Evolutionary conservation across 2,329 filamentous ascomycete species (phyloP), one percentile per base, ranked within the genome.

Genomic region (Stemphylium vesicarium): DNA sequence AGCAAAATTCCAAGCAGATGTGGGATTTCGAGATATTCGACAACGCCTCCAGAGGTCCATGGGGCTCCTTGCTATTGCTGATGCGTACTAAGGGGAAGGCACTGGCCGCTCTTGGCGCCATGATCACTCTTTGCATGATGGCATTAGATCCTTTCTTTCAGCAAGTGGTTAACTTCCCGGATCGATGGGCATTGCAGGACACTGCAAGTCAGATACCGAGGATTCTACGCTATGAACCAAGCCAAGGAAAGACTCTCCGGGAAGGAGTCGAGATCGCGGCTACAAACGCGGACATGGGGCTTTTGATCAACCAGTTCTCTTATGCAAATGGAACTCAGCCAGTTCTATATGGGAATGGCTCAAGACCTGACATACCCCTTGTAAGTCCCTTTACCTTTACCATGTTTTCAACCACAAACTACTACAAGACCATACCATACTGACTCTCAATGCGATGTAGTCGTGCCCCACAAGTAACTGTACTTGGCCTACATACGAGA

Each of bases 1-100:
- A 52, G 2, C 41, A 56, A 0, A 32, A 70, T 4, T 67, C 69
- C 0, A 72, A 71, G 16, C 54, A 63, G 7, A 69, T 75, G 56
- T 70, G 66, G 64, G 72, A 75, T n/a, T 73, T 70, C 13, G 72
- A 75, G 24, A 70, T 71, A 0, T 75, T 75, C 13, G 72, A 75
- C n/a, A 70, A 70, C 2, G 68, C 68, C 0, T 69, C 65, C 0
- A 15, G 70, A 41, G 70, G 70, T 0, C 69, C 70, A 0, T 71
- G 69, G 66, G 70, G 70, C 0, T 50, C 68, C 0, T 9, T 71
- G 0, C 16, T 71, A 0, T 48, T 72, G 0, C 31, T 72, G 0
- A 53, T 71, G 0, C 41, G 60, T 0, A 71, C 69, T 0, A 67
- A 66, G 16, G 63, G 64, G 0, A 66, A 43, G 2, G 39, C 68